phyloP scores from a whole-genome alignment of 1,139 yeast species.

The Suhomyces maxii region DNA sequence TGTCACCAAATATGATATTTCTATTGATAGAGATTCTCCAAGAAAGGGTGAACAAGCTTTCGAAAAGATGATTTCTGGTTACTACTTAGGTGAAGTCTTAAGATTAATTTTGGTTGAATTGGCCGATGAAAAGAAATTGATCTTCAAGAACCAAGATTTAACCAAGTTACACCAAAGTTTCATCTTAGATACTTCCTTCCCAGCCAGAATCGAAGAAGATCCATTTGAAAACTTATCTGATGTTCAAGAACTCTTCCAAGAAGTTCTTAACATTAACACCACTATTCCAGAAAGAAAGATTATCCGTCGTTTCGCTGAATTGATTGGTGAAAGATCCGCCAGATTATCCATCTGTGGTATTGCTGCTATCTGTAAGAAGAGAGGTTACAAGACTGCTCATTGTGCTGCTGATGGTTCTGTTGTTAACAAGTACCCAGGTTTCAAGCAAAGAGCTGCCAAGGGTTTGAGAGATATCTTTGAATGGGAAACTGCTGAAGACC shows the following conservation, averaged over 20 bases:
- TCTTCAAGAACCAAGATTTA: conserved; percentile 71
- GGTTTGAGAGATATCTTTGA: conserved; percentile 88
- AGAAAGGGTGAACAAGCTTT: conserved; percentile 96
- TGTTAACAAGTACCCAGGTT: conserved; percentile 87
- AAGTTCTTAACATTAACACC: conserved; percentile 59
- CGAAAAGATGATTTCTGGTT: conserved; percentile 97
- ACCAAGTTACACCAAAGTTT: conserved; percentile 57
- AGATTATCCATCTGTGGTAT: conserved; percentile 93
- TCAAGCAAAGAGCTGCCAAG: conserved; percentile 84
- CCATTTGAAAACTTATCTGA: conserved; percentile 83
- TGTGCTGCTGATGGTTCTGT: conserved; percentile 99
- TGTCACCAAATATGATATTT: conserved; percentile 82
- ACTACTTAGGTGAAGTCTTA: conserved; percentile 89
- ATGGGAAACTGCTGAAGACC: conserved; percentile 72
- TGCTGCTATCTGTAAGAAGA: conserved; percentile 90
- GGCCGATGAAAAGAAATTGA: conserved; percentile 54
- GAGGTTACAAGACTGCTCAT: conserved; percentile 73
- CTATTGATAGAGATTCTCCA: conserved; percentile 83
- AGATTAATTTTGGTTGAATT: conserved; percentile 80
- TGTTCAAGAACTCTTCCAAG: conserved; percentile 64
- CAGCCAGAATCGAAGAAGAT: conserved; percentile 85
- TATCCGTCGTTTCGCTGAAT: conserved; percentile 79
- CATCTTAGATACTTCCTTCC: conserved; percentile 85
- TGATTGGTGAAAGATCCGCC: conserved; percentile 90
- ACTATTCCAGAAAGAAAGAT: conserved; percentile 79